Evolutionary conservation across 495 filamentous ascomycete genomes (phyloP).

Genomic region (Neurospora tetrasperma): DNA sequence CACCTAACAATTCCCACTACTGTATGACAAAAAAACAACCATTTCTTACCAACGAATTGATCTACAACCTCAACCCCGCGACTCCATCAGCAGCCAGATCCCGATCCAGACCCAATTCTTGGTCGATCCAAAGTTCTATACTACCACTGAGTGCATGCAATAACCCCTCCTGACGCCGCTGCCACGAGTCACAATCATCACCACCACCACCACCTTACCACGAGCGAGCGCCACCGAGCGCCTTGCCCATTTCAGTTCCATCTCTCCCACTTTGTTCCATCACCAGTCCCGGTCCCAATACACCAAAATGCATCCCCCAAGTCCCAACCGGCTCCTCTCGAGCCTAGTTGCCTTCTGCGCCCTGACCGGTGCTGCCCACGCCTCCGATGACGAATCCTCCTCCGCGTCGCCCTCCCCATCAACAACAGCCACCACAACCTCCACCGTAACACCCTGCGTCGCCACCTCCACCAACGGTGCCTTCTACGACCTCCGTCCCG

Average conservation of each 20-base stretch:
- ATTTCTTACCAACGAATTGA: neutral
- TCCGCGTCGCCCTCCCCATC: conserved; percentile 5
- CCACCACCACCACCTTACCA: neutral
- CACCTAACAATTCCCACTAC: neutral
- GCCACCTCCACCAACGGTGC: conserved; percentile 63
- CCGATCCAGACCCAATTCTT: neutral
- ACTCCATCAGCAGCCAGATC: neutral
- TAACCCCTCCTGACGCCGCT: neutral
- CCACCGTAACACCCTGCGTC: conserved; percentile 57
- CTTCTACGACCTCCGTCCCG: conserved; percentile 82
- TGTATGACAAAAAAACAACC: neutral
- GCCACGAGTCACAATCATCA: neutral
- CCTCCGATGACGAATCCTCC: conserved; percentile 8
- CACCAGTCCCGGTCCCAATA: neutral
- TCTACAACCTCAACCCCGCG: neutral
- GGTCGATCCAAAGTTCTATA: neutral
- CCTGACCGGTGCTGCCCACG: conserved; percentile 7
- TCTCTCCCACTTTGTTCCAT: neutral
- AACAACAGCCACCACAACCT: conserved; percentile 14
- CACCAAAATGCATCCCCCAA: conserved; percentile 15
- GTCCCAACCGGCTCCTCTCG: neutral
- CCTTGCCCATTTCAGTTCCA: neutral
- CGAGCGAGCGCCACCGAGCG: conserved; percentile 1
- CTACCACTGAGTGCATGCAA: neutral
- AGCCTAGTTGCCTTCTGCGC: conserved; percentile 14